Evolutionary conservation across 2,329 filamentous ascomycete species (phyloP).

Genomic region (Pseudogymnoascus sp.): DNA sequence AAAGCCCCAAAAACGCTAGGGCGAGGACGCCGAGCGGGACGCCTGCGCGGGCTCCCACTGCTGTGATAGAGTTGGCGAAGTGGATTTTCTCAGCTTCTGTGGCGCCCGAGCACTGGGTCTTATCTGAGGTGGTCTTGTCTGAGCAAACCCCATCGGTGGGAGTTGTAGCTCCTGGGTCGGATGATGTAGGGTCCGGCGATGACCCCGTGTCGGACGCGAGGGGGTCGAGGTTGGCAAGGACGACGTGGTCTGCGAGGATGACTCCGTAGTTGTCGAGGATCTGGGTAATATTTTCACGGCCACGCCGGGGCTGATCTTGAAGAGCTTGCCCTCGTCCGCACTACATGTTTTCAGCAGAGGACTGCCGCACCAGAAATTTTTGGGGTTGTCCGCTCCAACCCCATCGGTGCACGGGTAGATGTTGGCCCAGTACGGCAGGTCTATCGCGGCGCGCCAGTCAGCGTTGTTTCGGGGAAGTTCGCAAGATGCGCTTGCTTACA

Average conservation of each 20-base stretch:
- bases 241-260: neutral
- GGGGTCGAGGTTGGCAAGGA: neutral
- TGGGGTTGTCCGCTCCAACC: conserved; percentile 10
- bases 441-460: conserved; percentile 17
- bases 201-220: neutral
- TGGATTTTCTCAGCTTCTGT: neutral
- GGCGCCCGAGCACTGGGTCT: neutral
- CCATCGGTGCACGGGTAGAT: conserved; percentile 20
- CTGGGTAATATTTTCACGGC: neutral
- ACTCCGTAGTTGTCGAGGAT: conserved; percentile 14
- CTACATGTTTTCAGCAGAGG: neutral
- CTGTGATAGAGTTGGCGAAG: neutral
- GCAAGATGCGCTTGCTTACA: conserved; percentile 11
- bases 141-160: neutral
- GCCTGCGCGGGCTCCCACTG: conserved; percentile 15
- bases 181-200: neutral
- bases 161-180: neutral
- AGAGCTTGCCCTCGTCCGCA: neutral
- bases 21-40: conserved; percentile 12
- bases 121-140: neutral
- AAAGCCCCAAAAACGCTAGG: conserved; percentile 8
- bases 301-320: neutral
- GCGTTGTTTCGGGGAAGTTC: conserved; percentile 14
- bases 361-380: conserved; percentile 12
- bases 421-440: conserved; percentile 10